Conservation (phyloP, 257 asterid genomes). For the Solanum bukasovii region DNA sequence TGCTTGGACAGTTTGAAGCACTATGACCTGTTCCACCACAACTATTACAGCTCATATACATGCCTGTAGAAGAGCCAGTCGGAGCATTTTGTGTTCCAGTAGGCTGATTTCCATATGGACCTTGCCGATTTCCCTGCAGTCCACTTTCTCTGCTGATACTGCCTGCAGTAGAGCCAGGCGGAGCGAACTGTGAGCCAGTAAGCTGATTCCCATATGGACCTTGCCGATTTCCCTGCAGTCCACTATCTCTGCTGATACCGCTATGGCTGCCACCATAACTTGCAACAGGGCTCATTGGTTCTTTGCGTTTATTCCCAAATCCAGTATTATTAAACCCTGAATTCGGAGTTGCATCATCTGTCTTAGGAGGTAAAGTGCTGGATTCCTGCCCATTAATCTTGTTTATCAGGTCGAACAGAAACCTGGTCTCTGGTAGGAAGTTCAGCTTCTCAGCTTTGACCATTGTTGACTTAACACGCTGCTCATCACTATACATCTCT, state of each 20-base stretch:
- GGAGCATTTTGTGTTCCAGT: slow-evolving; percentile 40
- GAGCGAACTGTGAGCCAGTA: slow-evolving; percentile 38
- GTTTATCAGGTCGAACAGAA: slow-evolving; percentile 37
- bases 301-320: slow-evolving; percentile 24
- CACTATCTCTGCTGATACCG: slow-evolving; percentile 22
- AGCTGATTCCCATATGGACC: slow-evolving; percentile 37
- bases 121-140: slow-evolving; percentile 22
- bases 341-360: slow-evolving; percentile 16
- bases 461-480: slow-evolving; percentile 72
- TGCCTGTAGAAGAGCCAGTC: slow-evolving; percentile 21
- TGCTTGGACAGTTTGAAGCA: slow-evolving; percentile 65
- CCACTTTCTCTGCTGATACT: slow-evolving; percentile 22
- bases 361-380: slow-evolving; percentile 25
- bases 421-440: slow-evolving; percentile 37
- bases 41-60: slow-evolving; percentile 43
- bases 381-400: slow-evolving; percentile 35
- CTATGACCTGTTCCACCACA: slow-evolving; percentile 79
- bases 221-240: slow-evolving; percentile 23
- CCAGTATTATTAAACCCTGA: slow-evolving; percentile 25
- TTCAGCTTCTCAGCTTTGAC: slow-evolving; percentile 64
- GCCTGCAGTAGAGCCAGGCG: slow-evolving; percentile 13
- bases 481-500: slow-evolving; percentile 71
- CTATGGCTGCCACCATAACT: slow-evolving; percentile 22
- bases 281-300: slow-evolving; percentile 14
- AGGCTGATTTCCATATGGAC: slow-evolving; percentile 26